These are phyloP conservation scores for Fusarium virguliforme DNA, from an alignment of 2,329 filamentous ascomycete genomes.

Conservation along the genomic window DNA sequence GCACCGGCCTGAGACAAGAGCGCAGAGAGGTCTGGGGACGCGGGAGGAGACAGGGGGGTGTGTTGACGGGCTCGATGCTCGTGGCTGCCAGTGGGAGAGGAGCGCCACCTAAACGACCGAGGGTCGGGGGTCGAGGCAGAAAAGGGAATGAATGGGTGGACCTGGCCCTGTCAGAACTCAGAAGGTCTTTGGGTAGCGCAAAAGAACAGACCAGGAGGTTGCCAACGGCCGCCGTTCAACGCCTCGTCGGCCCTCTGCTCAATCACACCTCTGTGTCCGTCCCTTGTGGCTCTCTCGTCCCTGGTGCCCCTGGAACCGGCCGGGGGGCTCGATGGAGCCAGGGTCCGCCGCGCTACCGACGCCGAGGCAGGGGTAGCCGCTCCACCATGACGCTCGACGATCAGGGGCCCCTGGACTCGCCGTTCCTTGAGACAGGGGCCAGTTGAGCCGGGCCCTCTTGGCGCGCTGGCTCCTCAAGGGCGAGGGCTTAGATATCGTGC, in stretches of 20 bases:
- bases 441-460: slow-evolving; percentile 42
- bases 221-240: slow-evolving; percentile 39
- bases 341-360: slow-evolving; percentile 33
- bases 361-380: slow-evolving; percentile 30
- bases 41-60: slow-evolving; percentile 30
- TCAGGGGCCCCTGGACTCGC: slow-evolving; percentile 35
- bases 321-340: slow-evolving; percentile 35
- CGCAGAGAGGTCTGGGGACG: slow-evolving; percentile 35
- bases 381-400: slow-evolving; percentile 45
- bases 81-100: slow-evolving; percentile 35
- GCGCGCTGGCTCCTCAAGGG: slow-evolving; percentile 24
- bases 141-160: slow-evolving; percentile 46
- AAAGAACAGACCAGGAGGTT: slow-evolving; percentile 32
- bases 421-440: slow-evolving; percentile 20
- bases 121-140: slow-evolving; percentile 41
- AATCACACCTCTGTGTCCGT: slow-evolving; percentile 25
- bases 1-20: slow-evolving; percentile 44
- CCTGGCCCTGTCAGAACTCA: slow-evolving; percentile 42
- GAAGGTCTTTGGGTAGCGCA: slow-evolving; percentile 27
- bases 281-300: slow-evolving; percentile 23
- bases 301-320: slow-evolving; percentile 33
- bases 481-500: slow-evolving; percentile 18
- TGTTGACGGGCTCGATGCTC: slow-evolving; percentile 36
- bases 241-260: slow-evolving; percentile 36
- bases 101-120: slow-evolving; percentile 38